A percentile compares a stretch with the other conserved stretches of the same genome.
These are phyloP conservation scores for Tolypocladium guangdongense DNA, from an alignment of 2,329 filamentous ascomycete species.

Conservation along the genomic window DNA sequence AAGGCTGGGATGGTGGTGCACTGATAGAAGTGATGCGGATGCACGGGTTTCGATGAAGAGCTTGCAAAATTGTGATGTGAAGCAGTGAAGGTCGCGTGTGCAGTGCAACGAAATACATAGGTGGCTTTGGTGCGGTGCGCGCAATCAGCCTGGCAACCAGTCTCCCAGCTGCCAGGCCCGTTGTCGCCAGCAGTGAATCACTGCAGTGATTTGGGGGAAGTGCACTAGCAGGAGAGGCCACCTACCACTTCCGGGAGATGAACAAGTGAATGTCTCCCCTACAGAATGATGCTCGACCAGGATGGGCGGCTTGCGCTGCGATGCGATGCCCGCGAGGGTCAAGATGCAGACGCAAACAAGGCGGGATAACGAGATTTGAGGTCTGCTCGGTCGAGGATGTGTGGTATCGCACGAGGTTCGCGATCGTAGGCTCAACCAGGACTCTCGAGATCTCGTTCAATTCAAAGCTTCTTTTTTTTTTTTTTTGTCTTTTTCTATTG, in stretches of 20 bases:
- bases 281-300: constrained; percentile 28
- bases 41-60: neutral
- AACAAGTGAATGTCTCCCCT: constrained; percentile 98
- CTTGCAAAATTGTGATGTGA: neutral
- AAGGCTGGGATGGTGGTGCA: neutral
- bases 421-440: constrained; percentile 7
- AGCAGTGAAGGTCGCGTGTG: neutral
- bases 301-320: constrained; percentile 10
- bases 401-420: neutral
- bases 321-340: constrained; percentile 9
- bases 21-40: neutral
- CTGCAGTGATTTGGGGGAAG: constrained; percentile 26
- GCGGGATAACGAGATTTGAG: neutral
- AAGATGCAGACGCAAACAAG: constrained; percentile 7
- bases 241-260: constrained; percentile 73
- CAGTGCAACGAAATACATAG: neutral
- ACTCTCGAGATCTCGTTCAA: constrained; percentile 20
- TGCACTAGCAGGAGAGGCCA: constrained; percentile 7
- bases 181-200: neutral
- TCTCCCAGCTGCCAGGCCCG: neutral
- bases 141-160: neutral
- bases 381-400: neutral
- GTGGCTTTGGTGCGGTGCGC: neutral
- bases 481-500: constrained; percentile 20
- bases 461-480: constrained; percentile 9